Evolutionary conservation across 306 rosid species (phyloP), one percentile per base, ranked within the genome.

Genomic region (Lathyrus oleraceus): DNA sequence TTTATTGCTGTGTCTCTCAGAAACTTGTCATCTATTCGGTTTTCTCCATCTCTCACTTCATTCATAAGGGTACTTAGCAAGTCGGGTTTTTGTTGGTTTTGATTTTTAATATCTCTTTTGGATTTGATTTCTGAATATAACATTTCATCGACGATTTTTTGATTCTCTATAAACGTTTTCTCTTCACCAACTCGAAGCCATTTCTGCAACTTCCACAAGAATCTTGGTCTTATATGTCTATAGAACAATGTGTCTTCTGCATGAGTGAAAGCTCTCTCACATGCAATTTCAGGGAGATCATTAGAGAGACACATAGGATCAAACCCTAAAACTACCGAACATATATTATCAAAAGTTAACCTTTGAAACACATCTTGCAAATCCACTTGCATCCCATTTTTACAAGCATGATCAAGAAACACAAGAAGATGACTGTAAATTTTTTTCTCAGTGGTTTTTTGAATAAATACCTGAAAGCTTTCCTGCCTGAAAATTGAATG

Each of bases 331-430:
- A 68, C 51, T 3, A n/a, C n/a, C n/a, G n/a, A 69, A 3, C 63
- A 69, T 6, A 36, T 53, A 63, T 36, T 69, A 25, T 69, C 73
- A 38, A 69, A 69, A 8, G 63, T 52, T 36, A 69, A 38, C 63
- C 73, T 69, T 13, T 69, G 73, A 38, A 69, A 69, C 13, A 17
- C 39, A 21, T 54, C 65, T 39, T 69, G 74, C 4, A 69, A 16
- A 12, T 69, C 74, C 11, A 69, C 39, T 20, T 69, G 38, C 74
- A 38, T 6, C 7, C 64, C 53, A 38, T 38, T 8, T 19, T 14
- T n/a, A 6, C 25, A 38, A 8, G 27, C 74, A 53, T 69, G 64
- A 11, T 69, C 74, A 38, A 69, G 74, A 69, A 69, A 54, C 27
- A 60, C 52, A 38, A 69, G 27, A 9, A 69, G 64, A 21, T 23